Conservation (phyloP, 805 yeast species). For the Yarrowia phangngaensis region DNA sequence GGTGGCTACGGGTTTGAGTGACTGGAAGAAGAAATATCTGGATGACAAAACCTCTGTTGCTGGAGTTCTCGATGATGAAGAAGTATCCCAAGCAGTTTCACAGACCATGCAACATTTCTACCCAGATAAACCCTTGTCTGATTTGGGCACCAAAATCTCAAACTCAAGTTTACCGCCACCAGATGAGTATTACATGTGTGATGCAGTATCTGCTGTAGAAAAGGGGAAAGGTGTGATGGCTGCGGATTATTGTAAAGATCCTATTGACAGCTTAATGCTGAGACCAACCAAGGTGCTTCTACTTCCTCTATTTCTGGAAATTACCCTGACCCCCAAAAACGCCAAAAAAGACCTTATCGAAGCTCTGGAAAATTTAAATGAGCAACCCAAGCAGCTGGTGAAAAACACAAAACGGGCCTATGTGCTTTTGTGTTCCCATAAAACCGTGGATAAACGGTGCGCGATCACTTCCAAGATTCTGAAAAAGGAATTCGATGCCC, state of each 20-base stretch:
- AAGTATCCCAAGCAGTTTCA: constrained; percentile 27
- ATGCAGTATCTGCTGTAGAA: constrained; percentile 31
- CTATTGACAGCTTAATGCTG: constrained; percentile 33
- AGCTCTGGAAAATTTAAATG: constrained; percentile 42
- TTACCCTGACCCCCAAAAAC: constrained; percentile 47
- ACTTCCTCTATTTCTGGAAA: constrained; percentile 72
- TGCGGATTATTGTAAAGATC: constrained; percentile 2
- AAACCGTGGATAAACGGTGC: constrained; percentile 86
- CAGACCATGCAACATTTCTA: background rate
- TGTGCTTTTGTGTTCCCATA: constrained; percentile 81
- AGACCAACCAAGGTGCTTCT: constrained; percentile 58
- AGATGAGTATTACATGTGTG: constrained; percentile 44
- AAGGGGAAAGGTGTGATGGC: constrained; percentile 4
- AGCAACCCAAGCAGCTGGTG: constrained; percentile 1
- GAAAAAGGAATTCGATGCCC: constrained; percentile 70
- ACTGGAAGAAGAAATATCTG: constrained; percentile 79
- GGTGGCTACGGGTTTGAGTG: constrained; percentile 76
- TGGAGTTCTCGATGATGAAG: constrained; percentile 39
- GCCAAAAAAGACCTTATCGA: constrained; percentile 45
- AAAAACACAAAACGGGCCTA: constrained; percentile 25
- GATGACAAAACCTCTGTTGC: constrained; percentile 49
- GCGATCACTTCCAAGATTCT: constrained; percentile 91
- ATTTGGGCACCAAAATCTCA: constrained; percentile 44
- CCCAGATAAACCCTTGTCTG: constrained; percentile 7
- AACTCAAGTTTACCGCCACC: constrained; percentile 53